These are phyloP conservation scores for Aspergillus olivimuriae DNA, from an alignment of 495 filamentous ascomycete genomes.

Conservation along the genomic window DNA sequence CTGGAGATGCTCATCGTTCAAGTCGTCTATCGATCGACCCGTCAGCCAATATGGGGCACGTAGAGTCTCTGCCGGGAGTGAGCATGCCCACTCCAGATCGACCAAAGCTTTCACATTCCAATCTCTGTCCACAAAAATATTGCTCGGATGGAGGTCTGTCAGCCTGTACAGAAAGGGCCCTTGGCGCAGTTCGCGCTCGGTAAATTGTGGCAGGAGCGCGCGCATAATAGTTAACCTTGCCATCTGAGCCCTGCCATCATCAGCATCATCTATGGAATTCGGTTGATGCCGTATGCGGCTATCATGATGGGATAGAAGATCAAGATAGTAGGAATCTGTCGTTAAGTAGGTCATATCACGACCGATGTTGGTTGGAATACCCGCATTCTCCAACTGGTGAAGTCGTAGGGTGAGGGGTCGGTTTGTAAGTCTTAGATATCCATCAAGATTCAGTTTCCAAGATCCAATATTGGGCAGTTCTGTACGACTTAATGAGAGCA, in stretches of 20 bases:
- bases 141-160: constrained; percentile 24
- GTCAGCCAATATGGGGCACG: background rate
- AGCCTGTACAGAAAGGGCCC: constrained; percentile 20
- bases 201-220: constrained; percentile 16
- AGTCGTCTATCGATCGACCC: background rate
- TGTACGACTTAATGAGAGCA: constrained; percentile 24
- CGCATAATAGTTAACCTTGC: constrained; percentile 20
- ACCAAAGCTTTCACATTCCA: constrained; percentile 18
- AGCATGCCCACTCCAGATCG: constrained; percentile 24
- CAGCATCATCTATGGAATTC: constrained; percentile 18
- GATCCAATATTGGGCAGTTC: constrained; percentile 30
- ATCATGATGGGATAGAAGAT: constrained; percentile 26
- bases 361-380: constrained; percentile 20
- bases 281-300: constrained; percentile 21
- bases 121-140: constrained; percentile 29
- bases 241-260: constrained; percentile 21
- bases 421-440: constrained; percentile 24
- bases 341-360: constrained; percentile 18
- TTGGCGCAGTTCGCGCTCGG: constrained; percentile 11
- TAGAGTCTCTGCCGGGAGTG: constrained; percentile 1
- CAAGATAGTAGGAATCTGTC: constrained; percentile 20
- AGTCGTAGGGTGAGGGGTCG: constrained; percentile 22
- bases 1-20: background rate
- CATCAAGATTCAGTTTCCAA: constrained; percentile 21
- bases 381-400: constrained; percentile 27